These are phyloP conservation scores for Onygenales sp. DNA, from an alignment of 2,329 filamentous ascomycete species.

Conservation along the genomic window DNA sequence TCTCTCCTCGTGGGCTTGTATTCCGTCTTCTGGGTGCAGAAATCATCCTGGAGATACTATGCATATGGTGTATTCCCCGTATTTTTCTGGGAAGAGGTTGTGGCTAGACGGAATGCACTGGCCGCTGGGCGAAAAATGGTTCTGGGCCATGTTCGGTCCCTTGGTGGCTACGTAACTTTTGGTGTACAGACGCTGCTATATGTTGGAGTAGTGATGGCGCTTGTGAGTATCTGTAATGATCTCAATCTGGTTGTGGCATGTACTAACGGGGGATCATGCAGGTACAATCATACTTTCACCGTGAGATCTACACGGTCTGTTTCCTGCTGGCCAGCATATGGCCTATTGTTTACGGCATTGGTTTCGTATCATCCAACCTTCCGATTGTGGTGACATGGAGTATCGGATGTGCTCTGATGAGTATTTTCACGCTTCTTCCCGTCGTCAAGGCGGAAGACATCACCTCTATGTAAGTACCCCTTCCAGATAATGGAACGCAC, in stretches of 20 bases:
- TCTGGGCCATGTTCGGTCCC: slow-evolving; percentile 58
- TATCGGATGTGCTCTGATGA: slow-evolving; percentile 71
- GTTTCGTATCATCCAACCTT: slow-evolving; percentile 60
- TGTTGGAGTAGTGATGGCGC: slow-evolving; percentile 64
- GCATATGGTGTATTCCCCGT: slow-evolving; percentile 86
- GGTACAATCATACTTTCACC: slow-evolving; percentile 86
- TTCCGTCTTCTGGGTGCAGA: slow-evolving; percentile 68
- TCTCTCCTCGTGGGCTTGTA: slow-evolving; percentile 68
- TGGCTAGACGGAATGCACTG: slow-evolving; percentile 63
- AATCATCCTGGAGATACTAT: slow-evolving; percentile 78
- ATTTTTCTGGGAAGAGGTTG: slow-evolving; percentile 94
- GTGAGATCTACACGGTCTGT: slow-evolving; percentile 73
- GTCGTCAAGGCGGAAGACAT: slow-evolving; percentile 77
- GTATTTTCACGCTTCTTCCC: slow-evolving; percentile 77
- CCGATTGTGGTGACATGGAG: slow-evolving; percentile 62
- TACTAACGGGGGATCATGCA: slow-evolving; percentile 23
- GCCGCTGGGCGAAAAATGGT: slow-evolving; percentile 56
- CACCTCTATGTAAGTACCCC: slow-evolving; percentile 55
- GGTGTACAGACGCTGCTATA: slow-evolving; percentile 57
- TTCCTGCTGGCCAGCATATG: slow-evolving; percentile 70
- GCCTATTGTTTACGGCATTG: slow-evolving; percentile 63
- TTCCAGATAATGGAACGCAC: background rate
- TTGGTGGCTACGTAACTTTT: slow-evolving; percentile 49
- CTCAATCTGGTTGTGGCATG: background rate
- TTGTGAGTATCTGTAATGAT: slow-evolving; percentile 44